These are phyloP conservation scores for Paecilomyces niveus DNA, from an alignment of 2,329 filamentous ascomycete species.

Conservation along the genomic window DNA sequence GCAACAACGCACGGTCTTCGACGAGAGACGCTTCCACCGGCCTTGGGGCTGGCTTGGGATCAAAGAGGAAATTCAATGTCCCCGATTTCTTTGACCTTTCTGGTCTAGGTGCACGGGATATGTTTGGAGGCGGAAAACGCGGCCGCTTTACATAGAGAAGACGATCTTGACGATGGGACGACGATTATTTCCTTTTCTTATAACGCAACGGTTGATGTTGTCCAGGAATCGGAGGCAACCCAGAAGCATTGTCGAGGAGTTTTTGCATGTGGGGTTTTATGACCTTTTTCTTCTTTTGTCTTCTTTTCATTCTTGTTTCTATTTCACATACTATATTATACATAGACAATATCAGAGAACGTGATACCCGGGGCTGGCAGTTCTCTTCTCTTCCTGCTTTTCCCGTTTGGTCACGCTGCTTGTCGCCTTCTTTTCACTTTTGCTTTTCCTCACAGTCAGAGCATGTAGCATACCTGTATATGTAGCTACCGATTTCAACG, in stretches of 20 bases:
- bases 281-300: background rate
- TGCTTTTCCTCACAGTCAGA: background rate
- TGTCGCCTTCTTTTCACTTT: background rate
- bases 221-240: background rate
- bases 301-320: background rate
- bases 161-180: constrained; percentile 25
- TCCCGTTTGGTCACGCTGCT: background rate
- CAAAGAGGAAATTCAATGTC: constrained; percentile 42
- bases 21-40: constrained; percentile 31
- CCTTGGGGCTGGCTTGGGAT: constrained; percentile 37
- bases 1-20: constrained; percentile 29
- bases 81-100: constrained; percentile 46
- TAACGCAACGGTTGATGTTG: constrained; percentile 15
- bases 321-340: constrained; percentile 6
- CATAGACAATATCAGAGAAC: constrained; percentile 26
- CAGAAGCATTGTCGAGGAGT: background rate
- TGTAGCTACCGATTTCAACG: background rate
- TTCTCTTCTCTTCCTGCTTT: constrained; percentile 16
- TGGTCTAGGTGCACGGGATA: constrained; percentile 35
- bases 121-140: constrained; percentile 40
- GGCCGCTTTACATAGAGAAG: constrained; percentile 36
- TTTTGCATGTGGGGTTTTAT: background rate
- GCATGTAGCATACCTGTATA: background rate
- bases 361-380: constrained; percentile 28
- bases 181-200: constrained; percentile 22